These are phyloP conservation scores for Candida vaughaniae DNA, from an alignment of 805 yeast genomes.

Conservation along the genomic window DNA sequence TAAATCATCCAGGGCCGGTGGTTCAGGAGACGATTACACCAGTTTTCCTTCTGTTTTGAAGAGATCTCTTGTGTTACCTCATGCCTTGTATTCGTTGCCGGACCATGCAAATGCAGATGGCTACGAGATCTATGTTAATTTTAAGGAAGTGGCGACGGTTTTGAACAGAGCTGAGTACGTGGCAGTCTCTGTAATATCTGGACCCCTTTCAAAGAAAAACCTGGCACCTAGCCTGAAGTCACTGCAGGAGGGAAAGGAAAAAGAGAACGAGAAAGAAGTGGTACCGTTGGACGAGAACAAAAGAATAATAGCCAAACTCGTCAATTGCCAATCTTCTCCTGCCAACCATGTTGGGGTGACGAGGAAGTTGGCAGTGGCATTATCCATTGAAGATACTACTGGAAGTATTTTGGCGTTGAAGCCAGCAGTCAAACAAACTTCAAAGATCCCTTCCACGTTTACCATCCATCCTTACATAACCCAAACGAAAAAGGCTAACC, in stretches of 20 bases:
- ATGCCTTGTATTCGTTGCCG: constrained; percentile 29
- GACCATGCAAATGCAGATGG: constrained; percentile 17
- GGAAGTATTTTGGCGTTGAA: constrained; percentile 59
- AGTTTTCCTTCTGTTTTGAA: constrained; percentile 39
- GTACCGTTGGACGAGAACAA: constrained; percentile 31
- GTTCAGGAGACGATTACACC: constrained; percentile 24
- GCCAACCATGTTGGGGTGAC: constrained; percentile 52
- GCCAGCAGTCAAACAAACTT: constrained; percentile 36
- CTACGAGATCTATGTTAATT: constrained; percentile 48
- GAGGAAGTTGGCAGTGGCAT: constrained; percentile 50
- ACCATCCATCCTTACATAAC: constrained; percentile 56
- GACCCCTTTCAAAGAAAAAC: constrained; percentile 41
- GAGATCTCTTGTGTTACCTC: constrained; percentile 60
- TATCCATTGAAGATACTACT: constrained; percentile 47
- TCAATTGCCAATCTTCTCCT: constrained; percentile 32
- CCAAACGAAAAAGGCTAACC: constrained; percentile 32
- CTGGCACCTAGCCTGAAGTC: constrained; percentile 9
- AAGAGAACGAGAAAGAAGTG: constrained; percentile 11
- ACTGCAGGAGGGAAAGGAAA: constrained; percentile 4
- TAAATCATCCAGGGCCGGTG: constrained; percentile 18
- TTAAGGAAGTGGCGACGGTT: constrained; percentile 32
- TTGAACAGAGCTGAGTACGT: constrained; percentile 44
- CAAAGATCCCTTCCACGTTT: constrained; percentile 38
- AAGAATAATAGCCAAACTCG: constrained; percentile 52
- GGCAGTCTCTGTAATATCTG: constrained; percentile 50